Conservation (phyloP, 1,284 basidiomycete species). For the Thelephora terrestris region DNA sequence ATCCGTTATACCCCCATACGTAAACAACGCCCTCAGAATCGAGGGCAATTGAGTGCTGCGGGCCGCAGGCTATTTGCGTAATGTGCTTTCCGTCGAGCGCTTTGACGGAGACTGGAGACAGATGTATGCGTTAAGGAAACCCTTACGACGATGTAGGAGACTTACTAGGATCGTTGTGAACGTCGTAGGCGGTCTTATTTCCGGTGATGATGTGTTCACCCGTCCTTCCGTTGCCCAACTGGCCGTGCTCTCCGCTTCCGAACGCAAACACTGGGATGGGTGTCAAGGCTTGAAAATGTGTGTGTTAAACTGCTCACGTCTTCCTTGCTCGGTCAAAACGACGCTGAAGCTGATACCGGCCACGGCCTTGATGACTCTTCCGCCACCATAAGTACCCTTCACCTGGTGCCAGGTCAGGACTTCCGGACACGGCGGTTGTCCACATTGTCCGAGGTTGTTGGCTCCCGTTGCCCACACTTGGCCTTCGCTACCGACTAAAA, state of each 20-base stretch:
- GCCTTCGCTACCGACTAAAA: constrained; percentile 77
- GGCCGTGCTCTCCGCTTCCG: constrained; percentile 89
- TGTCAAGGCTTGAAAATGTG: neutral
- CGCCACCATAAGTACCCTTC: constrained; percentile 41
- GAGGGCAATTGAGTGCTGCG: constrained; percentile 78
- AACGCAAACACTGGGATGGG: constrained; percentile 63
- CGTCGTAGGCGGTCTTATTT: constrained; percentile 75
- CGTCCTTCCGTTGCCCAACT: constrained; percentile 84
- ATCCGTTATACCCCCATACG: constrained; percentile 82
- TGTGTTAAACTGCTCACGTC: constrained; percentile 34
- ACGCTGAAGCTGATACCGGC: constrained; percentile 82
- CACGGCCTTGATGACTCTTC: constrained; percentile 58
- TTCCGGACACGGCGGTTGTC: constrained; percentile 54
- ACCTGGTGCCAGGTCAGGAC: constrained; percentile 56
- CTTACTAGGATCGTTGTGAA: constrained; percentile 67
- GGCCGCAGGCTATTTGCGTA: constrained; percentile 74
- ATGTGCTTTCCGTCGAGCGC: constrained; percentile 70
- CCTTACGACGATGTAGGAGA: constrained; percentile 10
- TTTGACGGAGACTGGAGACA: constrained; percentile 50
- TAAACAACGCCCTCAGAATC: constrained; percentile 73
- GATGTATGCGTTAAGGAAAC: constrained; percentile 3
- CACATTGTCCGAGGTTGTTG: constrained; percentile 85
- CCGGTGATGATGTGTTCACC: constrained; percentile 82
- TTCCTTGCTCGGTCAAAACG: constrained; percentile 71
- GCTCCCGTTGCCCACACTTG: constrained; percentile 77